phyloP scores from a whole-genome alignment of 768 basidiomycete genomes.

The Leccinum rimulosum region DNA sequence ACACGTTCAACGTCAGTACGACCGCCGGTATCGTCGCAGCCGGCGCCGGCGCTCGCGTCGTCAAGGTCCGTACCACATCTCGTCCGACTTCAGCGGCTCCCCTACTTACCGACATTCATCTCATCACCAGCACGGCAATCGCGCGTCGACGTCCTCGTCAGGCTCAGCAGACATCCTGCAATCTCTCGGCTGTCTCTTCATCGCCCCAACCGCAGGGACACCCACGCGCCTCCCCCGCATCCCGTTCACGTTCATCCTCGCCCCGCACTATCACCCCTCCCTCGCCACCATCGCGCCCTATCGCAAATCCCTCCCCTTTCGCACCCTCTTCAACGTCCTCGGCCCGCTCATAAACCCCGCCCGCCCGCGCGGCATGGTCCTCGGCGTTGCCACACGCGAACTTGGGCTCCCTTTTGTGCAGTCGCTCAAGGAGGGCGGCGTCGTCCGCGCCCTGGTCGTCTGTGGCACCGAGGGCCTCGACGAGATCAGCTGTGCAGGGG shows the following conservation, averaged over 20 bases:
- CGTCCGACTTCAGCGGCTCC: not conserved
- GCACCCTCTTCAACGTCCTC: slow-evolving; percentile 94
- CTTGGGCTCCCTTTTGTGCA: slow-evolving; percentile 81
- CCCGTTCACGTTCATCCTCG: slow-evolving; percentile 93
- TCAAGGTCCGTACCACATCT: slow-evolving; percentile 58
- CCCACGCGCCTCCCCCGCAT: slow-evolving; percentile 51
- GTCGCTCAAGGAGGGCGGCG: slow-evolving; percentile 68
- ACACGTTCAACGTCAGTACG: slow-evolving; percentile 96
- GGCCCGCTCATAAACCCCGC: slow-evolving; percentile 95
- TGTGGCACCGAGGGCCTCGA: slow-evolving; percentile 91
- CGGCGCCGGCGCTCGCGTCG: slow-evolving; percentile 88
- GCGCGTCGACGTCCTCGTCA: slow-evolving; percentile 90
- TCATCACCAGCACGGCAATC: slow-evolving; percentile 70
- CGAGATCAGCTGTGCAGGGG: slow-evolving; percentile 93
- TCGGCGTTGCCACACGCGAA: slow-evolving; percentile 82
- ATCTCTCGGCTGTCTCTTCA: slow-evolving; percentile 76
- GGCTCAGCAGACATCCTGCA: slow-evolving; percentile 93
- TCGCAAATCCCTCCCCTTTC: slow-evolving; percentile 85
- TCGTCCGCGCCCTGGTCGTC: slow-evolving; percentile 85
- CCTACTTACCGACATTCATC: not conserved
- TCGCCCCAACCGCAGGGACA: slow-evolving; percentile 48
- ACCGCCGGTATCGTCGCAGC: slow-evolving; percentile 92
- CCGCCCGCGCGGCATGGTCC: slow-evolving; percentile 80
- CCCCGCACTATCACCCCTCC: slow-evolving; percentile 89
- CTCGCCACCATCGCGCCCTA: slow-evolving; percentile 80